Evolutionary conservation across 2,329 filamentous ascomycete species (phyloP).

Genomic region (Pseudocercospora fijiensis): DNA sequence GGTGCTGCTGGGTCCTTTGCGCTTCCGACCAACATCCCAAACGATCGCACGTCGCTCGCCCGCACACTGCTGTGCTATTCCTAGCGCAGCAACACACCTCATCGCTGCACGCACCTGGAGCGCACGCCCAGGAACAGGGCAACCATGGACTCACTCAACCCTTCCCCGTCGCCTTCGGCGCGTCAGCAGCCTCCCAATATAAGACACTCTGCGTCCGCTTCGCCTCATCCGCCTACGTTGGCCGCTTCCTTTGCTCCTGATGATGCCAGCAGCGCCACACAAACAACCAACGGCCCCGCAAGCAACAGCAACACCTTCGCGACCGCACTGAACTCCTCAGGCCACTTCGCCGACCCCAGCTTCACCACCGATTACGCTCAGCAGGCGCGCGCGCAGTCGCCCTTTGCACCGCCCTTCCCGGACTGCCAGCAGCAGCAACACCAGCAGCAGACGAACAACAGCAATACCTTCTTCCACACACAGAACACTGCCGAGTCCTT

Average conservation of each 20-base stretch:
- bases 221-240: slow-evolving; percentile 31
- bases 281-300: slow-evolving; percentile 26
- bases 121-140: slow-evolving; percentile 9
- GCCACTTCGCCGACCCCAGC: slow-evolving; percentile 32
- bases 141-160: slow-evolving; percentile 22
- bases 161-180: slow-evolving; percentile 28
- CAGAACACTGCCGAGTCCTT: slow-evolving; percentile 50
- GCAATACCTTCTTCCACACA: slow-evolving; percentile 11
- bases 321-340: slow-evolving; percentile 30
- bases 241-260: slow-evolving; percentile 24
- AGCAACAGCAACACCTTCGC: slow-evolving; percentile 19
- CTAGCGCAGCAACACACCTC: slow-evolving; percentile 11
- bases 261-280: slow-evolving; percentile 16
- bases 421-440: slow-evolving; percentile 35
- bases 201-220: slow-evolving; percentile 34
- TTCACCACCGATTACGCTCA: slow-evolving; percentile 50
- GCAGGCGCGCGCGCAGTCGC: slow-evolving; percentile 38
- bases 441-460: slow-evolving; percentile 41
- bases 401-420: slow-evolving; percentile 43
- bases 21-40: slow-evolving; percentile 2
- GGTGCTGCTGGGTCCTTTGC: background rate
- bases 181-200: slow-evolving; percentile 28
- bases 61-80: slow-evolving; percentile 17
- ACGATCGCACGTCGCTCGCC: slow-evolving; percentile 6
- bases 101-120: slow-evolving; percentile 3